Percentiles rank a stretch among this genome's conserved stretches.
phyloP scores from a whole-genome alignment of 2,329 filamentous ascomycete genomes.

The Metarhizium album region DNA sequence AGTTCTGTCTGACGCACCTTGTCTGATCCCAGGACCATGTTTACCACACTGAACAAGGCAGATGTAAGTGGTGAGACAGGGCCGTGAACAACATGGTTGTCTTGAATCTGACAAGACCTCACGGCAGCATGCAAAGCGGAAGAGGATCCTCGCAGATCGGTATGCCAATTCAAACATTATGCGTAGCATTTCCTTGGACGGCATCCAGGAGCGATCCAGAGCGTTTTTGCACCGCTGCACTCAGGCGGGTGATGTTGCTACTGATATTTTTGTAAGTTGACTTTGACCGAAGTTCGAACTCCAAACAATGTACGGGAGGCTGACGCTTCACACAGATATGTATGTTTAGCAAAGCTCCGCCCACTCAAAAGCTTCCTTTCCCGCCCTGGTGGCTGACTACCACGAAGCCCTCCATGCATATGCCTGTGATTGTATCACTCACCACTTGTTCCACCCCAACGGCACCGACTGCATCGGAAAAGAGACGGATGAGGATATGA shows the following conservation, averaged over 20 bases:
- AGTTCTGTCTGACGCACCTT: background rate
- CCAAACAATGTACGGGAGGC: background rate
- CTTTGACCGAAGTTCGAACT: background rate
- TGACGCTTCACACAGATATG: slow-evolving; percentile 3
- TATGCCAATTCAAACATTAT: slow-evolving; percentile 61
- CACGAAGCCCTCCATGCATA: slow-evolving; percentile 46
- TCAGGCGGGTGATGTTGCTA: slow-evolving; percentile 18
- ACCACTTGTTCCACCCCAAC: slow-evolving; percentile 58
- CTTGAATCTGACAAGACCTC: background rate
- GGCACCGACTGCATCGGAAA: slow-evolving; percentile 49
- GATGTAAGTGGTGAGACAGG: slow-evolving; percentile 27
- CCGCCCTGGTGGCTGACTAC: background rate
- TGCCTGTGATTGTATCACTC: slow-evolving; percentile 57
- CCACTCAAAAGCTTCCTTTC: background rate
- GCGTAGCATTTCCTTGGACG: slow-evolving; percentile 40
- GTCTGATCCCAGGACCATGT: slow-evolving; percentile 40
- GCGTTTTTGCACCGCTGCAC: slow-evolving; percentile 45
- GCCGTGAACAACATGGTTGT: background rate
- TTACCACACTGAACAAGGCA: slow-evolving; percentile 44
- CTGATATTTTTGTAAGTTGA: slow-evolving; percentile 50
- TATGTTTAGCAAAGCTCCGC: background rate
- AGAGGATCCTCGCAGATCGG: slow-evolving; percentile 52
- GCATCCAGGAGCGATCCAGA: slow-evolving; percentile 45
- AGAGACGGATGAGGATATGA: slow-evolving; percentile 48
- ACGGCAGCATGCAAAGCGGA: slow-evolving; percentile 48